Evolutionary conservation across 306 rosid genomes (phyloP), one percentile per base, ranked within the genome.

Genomic region (Lotus japonicus): DNA sequence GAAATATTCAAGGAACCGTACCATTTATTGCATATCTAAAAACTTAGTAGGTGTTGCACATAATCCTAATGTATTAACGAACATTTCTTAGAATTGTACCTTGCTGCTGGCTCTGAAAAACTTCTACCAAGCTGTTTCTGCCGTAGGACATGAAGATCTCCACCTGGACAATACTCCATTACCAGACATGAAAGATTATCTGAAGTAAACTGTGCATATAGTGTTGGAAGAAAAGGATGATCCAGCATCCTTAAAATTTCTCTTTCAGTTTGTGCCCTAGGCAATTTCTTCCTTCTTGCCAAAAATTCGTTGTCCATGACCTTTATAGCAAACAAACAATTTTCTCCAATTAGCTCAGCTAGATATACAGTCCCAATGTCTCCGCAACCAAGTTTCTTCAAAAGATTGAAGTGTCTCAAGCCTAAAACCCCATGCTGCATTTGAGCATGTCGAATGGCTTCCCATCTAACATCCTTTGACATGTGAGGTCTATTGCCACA

Each of bases 351-450:
- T 60, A 95, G 81, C 71, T 90, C 95, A 5, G 99, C 95, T 67
- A 90, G 99, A 88, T 95, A 95, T 36, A 95, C 99, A 17, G 99
- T 90, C 17, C 99, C 99, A 58, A 95, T 95, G 85, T 95, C 99
- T 68, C 99, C 99, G 69, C 96, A 95, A 73, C 99, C 99, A 70
- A 95, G 97, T 80, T 95, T 95, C 89, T 83, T 90, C 81, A 95
- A 74, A 78, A 95, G 99, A 80, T 95, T 87, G 76, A 95, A 95
- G 77, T 95, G 92, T 46, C 81, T 81, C 81, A 95, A 81, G 75
- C 95, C 81, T 77, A 95, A 76, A 51, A 79, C 81, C 56, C 96
- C 92, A 72, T 88, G 73, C 82, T 83, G 92, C 81, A 87, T 75
- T 62, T 70, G 80, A 59, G 83, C 92, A 53, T 81, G 87, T 19